Evolutionary conservation across 371 early-diverging fungal genomes (phyloP), one percentile per base, ranked within the genome.

Genomic region (Rhizopus stolonifer): DNA sequence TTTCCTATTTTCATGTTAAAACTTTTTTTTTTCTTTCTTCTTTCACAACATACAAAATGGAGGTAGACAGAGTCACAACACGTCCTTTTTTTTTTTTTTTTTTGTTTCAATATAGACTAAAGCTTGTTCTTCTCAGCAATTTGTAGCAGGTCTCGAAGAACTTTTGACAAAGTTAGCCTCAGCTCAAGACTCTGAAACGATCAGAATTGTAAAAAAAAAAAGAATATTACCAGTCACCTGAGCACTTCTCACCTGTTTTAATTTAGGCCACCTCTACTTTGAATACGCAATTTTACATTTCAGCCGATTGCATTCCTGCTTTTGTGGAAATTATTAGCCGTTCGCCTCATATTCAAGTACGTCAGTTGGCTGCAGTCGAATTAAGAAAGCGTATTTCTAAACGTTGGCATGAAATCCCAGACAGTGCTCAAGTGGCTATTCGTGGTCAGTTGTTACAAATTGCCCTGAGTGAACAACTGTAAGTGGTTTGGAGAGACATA

Each of bases 321-420:
- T 72, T 90, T 34, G 72, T 83, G 18, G 74, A 85, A 40, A 83
- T 91, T 49, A 72, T 88, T 49, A 64, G 71, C 52, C 75, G 75
- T 14, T 83, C 83, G 29, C 65, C 78, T 38, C 77, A 84, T 23
- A 67, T 69, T 45, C 77, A 77, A 60, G 74, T 93, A 31, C 88
- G 93, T 45, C 93, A 94, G 69, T 72, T 94, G 32, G 90, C 93
- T 24, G 89, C 93, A 6, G 92, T 94, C 25, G 95, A 94, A 74
- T 81, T 90, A 49, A 84, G 90, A 59, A 94, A 94, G 62, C 84
- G 87, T 58, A 73, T 88, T 23, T 51, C 81, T 13, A 84, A 78
- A 65, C 83, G 74, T 72, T 94, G 94, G 94, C 65, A 65, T 14
- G 74, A 84, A n/a, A 52, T 90, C 8, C 85, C 81, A 39, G 78